phyloP scores from a whole-genome alignment of 2,329 filamentous ascomycete genomes.

The Hypocrella siamensis region DNA sequence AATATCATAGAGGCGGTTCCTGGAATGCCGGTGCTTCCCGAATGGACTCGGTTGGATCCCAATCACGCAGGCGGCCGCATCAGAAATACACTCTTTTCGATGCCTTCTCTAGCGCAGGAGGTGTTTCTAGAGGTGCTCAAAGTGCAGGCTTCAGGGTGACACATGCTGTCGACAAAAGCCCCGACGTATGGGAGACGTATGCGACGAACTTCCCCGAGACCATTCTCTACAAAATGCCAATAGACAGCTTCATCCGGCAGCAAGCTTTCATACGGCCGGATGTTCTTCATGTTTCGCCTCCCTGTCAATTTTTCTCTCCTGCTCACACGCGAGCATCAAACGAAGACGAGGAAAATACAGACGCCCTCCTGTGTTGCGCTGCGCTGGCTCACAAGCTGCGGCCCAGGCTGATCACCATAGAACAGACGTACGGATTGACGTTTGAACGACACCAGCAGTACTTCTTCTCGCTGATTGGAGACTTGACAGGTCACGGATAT shows the following conservation, averaged over 20 bases:
- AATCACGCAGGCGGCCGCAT: conserved; percentile 4
- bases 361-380: conserved; percentile 36
- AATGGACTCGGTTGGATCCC: not conserved
- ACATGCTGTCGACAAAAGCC: conserved; percentile 49
- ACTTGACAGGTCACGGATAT: conserved; percentile 50
- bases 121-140: conserved; percentile 48
- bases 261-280: conserved; percentile 32
- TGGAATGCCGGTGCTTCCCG: conserved; percentile 6
- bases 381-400: conserved; percentile 39
- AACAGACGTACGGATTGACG: conserved; percentile 60
- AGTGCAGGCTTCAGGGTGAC: conserved; percentile 39
- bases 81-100: conserved; percentile 55
- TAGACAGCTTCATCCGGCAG: conserved; percentile 31
- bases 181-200: conserved; percentile 41
- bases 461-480: conserved; percentile 44
- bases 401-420: conserved; percentile 59
- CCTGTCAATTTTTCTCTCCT: conserved; percentile 62
- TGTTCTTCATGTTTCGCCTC: conserved; percentile 59
- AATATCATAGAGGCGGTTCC: conserved; percentile 14
- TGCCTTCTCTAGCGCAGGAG: conserved; percentile 58
- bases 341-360: conserved; percentile 55
- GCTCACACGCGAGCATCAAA: conserved; percentile 54
- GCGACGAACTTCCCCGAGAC: conserved; percentile 38
- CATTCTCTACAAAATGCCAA: conserved; percentile 29
- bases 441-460: conserved; percentile 34